These are phyloP conservation scores for Nicotiana noctiflora DNA, from an alignment of 257 asterid genomes.

Conservation along the genomic window DNA sequence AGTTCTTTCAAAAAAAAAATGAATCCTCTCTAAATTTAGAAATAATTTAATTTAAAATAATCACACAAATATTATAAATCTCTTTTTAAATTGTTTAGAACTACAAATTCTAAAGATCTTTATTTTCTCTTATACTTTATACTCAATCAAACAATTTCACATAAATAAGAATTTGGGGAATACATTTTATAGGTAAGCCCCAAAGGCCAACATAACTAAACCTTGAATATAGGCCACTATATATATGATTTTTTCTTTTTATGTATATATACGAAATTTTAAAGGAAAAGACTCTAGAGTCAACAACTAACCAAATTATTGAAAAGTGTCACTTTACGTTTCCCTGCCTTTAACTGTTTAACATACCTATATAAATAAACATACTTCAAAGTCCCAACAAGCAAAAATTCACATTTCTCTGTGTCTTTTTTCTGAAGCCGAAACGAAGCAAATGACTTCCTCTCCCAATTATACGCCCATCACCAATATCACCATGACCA, in stretches of 20 bases:
- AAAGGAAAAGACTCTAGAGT: not conserved
- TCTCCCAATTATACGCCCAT: not conserved
- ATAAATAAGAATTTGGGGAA: too few species aligned
- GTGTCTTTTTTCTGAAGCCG: not conserved
- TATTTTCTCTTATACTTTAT: too few species aligned
- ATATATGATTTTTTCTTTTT: too few species aligned
- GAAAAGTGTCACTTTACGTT: not conserved
- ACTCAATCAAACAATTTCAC: too few species aligned
- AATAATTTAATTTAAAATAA: too few species aligned
- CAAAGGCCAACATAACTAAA: not conserved
- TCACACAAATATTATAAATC: too few species aligned
- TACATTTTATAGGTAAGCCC: not conserved
- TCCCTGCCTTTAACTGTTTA: too few species aligned
- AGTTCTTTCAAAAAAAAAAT: too few species aligned
- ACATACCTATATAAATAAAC: not conserved
- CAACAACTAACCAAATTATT: not conserved
- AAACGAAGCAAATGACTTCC: not conserved
- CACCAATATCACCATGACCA: not conserved
- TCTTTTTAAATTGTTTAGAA: too few species aligned
- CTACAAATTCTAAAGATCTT: too few species aligned
- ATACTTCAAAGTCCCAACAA: not conserved
- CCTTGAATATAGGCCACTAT: not conserved
- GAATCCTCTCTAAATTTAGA: too few species aligned
- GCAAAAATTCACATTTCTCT: not conserved
- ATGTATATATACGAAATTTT: too few species aligned